Percentiles rank a stretch among this genome's conserved stretches.
phyloP scores from a whole-genome alignment of 805 yeast genomes.

The Lachancea thermotolerans region DNA sequence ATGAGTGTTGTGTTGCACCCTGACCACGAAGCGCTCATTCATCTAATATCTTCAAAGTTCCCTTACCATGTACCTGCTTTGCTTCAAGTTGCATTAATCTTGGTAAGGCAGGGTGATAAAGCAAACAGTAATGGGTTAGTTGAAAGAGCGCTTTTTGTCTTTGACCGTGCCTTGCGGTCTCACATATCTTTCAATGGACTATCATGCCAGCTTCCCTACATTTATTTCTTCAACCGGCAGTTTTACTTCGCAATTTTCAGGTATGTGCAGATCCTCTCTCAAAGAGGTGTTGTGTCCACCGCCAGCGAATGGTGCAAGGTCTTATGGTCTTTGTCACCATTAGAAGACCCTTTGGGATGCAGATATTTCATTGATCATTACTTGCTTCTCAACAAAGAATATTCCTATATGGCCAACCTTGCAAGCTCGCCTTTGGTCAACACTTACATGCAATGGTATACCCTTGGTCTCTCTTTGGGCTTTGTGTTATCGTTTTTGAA shows the following conservation, averaged over 20 bases:
- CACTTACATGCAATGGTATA: conserved; percentile 58
- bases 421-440: conserved; percentile 49
- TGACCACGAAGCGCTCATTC: conserved; percentile 67
- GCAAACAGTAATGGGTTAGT: conserved; percentile 61
- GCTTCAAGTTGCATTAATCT: conserved; percentile 69
- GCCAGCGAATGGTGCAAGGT: conserved; percentile 72
- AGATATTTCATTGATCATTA: conserved; percentile 78
- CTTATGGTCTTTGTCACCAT: conserved; percentile 61
- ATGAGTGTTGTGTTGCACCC: conserved; percentile 65
- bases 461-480: conserved; percentile 67
- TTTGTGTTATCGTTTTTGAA: conserved; percentile 54
- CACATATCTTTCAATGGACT: conserved; percentile 49
- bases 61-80: conserved; percentile 77
- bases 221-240: conserved; percentile 66
- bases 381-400: conserved; percentile 59
- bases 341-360: conserved; percentile 79
- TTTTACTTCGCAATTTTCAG: conserved; percentile 69
- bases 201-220: conserved; percentile 66
- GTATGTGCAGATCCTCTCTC: conserved; percentile 62
- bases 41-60: conserved; percentile 42
- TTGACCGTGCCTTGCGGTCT: conserved; percentile 64
- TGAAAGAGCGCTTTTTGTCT: conserved; percentile 71
- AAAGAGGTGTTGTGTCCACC: conserved; percentile 69
- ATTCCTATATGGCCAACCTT: conserved; percentile 52
- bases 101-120: conserved; percentile 71